These are phyloP conservation scores for Orbilia ellipsospora DNA, from an alignment of 2,329 filamentous ascomycete species.

Conservation along the genomic window DNA sequence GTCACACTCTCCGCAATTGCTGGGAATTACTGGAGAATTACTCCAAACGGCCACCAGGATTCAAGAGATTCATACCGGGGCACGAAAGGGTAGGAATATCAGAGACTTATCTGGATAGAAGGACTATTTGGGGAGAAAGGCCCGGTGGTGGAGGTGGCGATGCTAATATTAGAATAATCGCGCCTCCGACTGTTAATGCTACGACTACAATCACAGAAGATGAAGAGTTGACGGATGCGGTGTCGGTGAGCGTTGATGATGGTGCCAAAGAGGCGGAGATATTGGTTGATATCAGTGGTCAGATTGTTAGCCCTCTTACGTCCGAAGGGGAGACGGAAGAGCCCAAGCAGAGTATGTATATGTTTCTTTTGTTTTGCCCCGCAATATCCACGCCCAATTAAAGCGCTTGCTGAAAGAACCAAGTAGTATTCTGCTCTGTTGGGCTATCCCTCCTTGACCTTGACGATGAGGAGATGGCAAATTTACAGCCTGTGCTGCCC, in stretches of 20 bases:
- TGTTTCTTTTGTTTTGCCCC: not conserved
- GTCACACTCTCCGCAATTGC: constrained; percentile 23
- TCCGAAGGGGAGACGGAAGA: not conserved
- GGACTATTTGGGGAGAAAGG: not conserved
- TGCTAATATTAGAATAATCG: too few relatives aligned
- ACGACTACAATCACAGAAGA: too few relatives aligned
- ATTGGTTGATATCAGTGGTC: not conserved
- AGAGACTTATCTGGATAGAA: not conserved
- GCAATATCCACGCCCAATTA: not conserved
- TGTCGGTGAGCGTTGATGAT: not conserved
- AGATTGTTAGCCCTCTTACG: not conserved
- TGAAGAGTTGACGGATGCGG: too few relatives aligned
- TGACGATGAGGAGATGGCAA: constrained; percentile 17
- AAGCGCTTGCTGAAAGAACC: not conserved
- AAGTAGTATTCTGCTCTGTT: not conserved
- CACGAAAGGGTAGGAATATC: not conserved
- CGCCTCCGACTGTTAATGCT: too few relatives aligned
- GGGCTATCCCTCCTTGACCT: constrained; percentile 24
- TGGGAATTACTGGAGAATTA: constrained; percentile 32
- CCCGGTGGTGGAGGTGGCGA: not conserved
- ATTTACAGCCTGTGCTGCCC: not conserved
- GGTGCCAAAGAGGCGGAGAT: not conserved
- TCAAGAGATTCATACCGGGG: not conserved
- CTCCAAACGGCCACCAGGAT: constrained; percentile 14
- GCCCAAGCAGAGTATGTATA: constrained; percentile 3